These are phyloP conservation scores for Fraxinus albicans DNA, from an alignment of 305 asterid genomes.

Conservation along the genomic window DNA sequence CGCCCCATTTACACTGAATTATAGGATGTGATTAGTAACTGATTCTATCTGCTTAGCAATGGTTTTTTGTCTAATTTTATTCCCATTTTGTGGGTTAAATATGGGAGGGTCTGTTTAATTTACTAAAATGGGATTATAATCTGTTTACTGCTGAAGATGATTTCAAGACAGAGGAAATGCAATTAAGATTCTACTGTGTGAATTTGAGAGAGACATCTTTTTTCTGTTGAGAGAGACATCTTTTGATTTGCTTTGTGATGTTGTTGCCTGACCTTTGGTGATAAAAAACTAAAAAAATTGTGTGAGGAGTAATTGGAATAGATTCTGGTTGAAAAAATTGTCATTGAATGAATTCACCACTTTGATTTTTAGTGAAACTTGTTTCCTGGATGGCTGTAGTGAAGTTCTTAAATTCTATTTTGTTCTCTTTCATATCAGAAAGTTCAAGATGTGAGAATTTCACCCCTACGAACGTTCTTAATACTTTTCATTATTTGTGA, in stretches of 20 bases:
- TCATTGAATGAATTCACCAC: neutral
- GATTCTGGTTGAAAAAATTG: neutral
- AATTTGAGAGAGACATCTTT: neutral
- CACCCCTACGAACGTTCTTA: neutral
- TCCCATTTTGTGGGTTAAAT: neutral
- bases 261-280: neutral
- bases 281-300: neutral
- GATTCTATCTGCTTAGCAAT: slow-evolving; percentile 5
- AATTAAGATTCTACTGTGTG: neutral
- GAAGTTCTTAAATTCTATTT: neutral
- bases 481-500: neutral
- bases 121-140: neutral
- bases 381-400: neutral
- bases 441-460: neutral
- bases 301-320: neutral
- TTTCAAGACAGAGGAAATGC: neutral
- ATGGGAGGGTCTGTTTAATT: neutral
- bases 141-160: neutral
- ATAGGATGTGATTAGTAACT: slow-evolving; percentile 1
- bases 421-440: neutral
- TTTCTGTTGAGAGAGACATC: neutral
- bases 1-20: neutral
- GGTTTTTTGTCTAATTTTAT: too few species aligned
- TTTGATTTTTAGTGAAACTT: neutral
- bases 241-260: neutral